A percentile compares a stretch with the other conserved stretches of the same genome.
phyloP scores from a whole-genome alignment of 2,329 filamentous ascomycete species.

The Pseudogymnoascus sp. region DNA sequence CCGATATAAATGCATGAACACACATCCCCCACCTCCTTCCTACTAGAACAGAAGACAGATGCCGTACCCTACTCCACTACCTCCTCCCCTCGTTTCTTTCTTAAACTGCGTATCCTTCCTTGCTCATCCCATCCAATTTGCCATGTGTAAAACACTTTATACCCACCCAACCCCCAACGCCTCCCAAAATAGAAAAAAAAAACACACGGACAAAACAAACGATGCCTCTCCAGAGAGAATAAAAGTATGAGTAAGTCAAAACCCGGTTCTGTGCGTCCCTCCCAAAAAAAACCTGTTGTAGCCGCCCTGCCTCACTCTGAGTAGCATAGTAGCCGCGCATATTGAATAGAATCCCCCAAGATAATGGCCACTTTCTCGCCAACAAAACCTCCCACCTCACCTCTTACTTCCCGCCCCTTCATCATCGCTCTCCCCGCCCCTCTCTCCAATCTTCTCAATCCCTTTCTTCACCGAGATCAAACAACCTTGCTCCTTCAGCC shows the following conservation, averaged over 20 bases:
- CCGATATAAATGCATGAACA: background rate
- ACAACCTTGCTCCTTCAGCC: slow-evolving; percentile 71
- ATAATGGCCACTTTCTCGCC: background rate
- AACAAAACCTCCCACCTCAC: background rate
- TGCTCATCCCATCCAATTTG: background rate
- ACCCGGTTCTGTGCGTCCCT: background rate
- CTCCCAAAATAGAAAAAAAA: background rate
- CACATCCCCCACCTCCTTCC: background rate
- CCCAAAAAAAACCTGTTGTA: background rate
- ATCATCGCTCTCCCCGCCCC: slow-evolving; percentile 21
- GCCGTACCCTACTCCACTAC: background rate
- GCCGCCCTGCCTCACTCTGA: background rate
- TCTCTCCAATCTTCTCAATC: slow-evolving; percentile 52
- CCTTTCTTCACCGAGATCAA: slow-evolving; percentile 84
- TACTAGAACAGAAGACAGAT: slow-evolving; percentile 1
- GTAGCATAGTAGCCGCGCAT: background rate
- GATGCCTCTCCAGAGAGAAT: background rate
- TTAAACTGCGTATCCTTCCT: background rate
- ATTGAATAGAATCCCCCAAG: background rate
- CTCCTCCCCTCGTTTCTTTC: background rate
- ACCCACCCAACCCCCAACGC: background rate
- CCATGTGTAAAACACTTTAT: slow-evolving; percentile 9
- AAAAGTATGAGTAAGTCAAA: background rate
- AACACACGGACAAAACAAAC: background rate
- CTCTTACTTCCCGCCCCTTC: background rate